Evolutionary conservation across 2,329 filamentous ascomycete genomes (phyloP), one percentile per base, ranked within the genome.

Genomic region (Ceratocystis cacaofunesta): DNA sequence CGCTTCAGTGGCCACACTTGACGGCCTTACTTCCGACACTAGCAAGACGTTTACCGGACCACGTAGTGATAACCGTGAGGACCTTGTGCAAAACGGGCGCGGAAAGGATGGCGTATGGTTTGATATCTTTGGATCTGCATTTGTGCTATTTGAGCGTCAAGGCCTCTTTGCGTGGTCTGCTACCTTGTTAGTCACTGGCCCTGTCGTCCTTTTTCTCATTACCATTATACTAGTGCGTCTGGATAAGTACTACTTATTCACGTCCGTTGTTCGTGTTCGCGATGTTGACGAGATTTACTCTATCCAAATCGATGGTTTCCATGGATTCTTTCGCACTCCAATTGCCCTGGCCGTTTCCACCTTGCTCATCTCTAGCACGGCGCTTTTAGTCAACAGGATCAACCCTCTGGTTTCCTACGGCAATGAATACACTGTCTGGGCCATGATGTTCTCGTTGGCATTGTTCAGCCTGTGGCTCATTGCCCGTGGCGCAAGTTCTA

Each of bases 341-440:
- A 77, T 96, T 62, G 84, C 90, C 1, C 79, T 96, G 50, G 72
- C 81, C 22, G 79, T 90, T 43, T 82, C 92, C 0, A 83, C 82
- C 1, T 85, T 80, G 0, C 77, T 88, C n/a, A 84, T 88, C 0
- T 74, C 95, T 28, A 89, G 84, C 0, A 79, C 90, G 19, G 87
- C 89, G 1, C 88, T 88, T 70, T 75, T 97, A 63, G 71, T 95
- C 52, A 83, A 83, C 46, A 95, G 94, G 74, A 77, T 92, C 72
- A 97, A 97, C 72, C 91, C 92, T 0, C 82, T 90, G 70, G 90
- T 97, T 70, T 79, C 94, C n/a, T 94, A 96, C 76, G 92, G 90
- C 75, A 95, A 88, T 70, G 82, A 86, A 61, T 97, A 94, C 2
- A 3, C 4, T 46, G 81, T 79, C 1, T 95, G 91, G 90, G 84